These are phyloP conservation scores for Craterostigma plantagineum DNA, from an alignment of 257 asterid species.

Conservation along the genomic window DNA sequence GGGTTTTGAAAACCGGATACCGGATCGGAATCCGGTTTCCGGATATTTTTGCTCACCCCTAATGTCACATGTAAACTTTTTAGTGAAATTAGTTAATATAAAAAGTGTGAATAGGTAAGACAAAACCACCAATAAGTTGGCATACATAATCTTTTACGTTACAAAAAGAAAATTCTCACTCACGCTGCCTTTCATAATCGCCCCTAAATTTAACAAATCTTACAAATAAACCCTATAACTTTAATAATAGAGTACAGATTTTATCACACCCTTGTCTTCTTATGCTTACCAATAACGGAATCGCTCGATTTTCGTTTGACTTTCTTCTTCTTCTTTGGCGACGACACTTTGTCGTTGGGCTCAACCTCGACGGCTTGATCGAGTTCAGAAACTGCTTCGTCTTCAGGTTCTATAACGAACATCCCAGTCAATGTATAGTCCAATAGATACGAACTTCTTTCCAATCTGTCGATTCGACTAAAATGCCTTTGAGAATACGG, in stretches of 20 bases:
- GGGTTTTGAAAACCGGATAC: too few species aligned
- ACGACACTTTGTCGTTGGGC: conserved; percentile 6
- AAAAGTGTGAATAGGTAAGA: too few species aligned
- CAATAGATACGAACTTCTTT: conserved; percentile 59
- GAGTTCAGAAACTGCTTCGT: conserved; percentile 12
- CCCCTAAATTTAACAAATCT: too few species aligned
- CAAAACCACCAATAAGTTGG: too few species aligned
- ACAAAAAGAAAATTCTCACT: too few species aligned
- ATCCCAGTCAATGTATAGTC: conserved; percentile 58
- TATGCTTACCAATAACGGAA: conserved; percentile 29
- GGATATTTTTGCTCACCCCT: too few species aligned
- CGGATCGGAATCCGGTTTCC: too few species aligned
- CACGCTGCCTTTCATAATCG: too few species aligned
- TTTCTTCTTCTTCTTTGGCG: conserved; percentile 33
- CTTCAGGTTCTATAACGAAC: conserved; percentile 71
- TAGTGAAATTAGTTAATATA: too few species aligned
- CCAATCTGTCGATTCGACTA: conserved; percentile 52
- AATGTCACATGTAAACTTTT: too few species aligned
- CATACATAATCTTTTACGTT: too few species aligned
- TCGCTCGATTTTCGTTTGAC: conserved; percentile 23
- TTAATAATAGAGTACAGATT: conserved; percentile 8
- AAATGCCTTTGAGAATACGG: conserved; percentile 82
- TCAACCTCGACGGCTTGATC: conserved; percentile 12
- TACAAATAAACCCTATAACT: background rate
- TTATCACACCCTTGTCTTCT: conserved; percentile 36